Evolutionary conservation across 768 basidiomycete genomes (phyloP).

Genomic region (Ramaria rubella): DNA sequence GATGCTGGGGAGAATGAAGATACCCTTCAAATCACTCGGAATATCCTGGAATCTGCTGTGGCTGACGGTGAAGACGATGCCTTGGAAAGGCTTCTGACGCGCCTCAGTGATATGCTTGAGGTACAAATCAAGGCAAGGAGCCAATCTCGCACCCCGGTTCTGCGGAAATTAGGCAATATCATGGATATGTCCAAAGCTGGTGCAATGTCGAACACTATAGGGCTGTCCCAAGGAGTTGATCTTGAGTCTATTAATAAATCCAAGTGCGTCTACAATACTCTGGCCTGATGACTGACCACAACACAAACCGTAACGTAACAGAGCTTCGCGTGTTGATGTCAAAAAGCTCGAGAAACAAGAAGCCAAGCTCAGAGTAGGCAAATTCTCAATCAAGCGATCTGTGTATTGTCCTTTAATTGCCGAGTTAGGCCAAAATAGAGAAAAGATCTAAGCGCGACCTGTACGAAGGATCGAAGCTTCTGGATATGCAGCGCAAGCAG

Average conservation of each 20-base stretch:
- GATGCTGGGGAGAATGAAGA: conserved; percentile 87
- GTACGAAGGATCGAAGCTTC: conserved; percentile 93
- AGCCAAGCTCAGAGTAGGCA: conserved; percentile 77
- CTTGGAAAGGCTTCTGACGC: conserved; percentile 60
- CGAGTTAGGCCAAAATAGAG: conserved; percentile 82
- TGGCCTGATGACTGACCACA: neutral
- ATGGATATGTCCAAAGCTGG: conserved; percentile 81
- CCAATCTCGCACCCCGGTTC: conserved; percentile 48
- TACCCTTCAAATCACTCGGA: conserved; percentile 66
- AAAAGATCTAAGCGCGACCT: conserved; percentile 86
- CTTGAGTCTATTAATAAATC: conserved; percentile 91
- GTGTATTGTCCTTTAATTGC: conserved; percentile 1
- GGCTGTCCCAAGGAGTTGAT: conserved; percentile 76
- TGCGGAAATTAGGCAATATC: conserved; percentile 69
- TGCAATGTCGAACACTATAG: conserved; percentile 73
- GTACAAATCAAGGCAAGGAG: conserved; percentile 55
- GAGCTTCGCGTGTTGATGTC: conserved; percentile 87
- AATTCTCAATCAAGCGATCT: neutral
- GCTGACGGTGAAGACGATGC: conserved; percentile 45
- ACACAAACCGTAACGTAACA: conserved; percentile 23
- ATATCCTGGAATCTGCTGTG: conserved; percentile 66
- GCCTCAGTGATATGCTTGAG: conserved; percentile 55
- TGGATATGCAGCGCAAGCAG: conserved; percentile 90
- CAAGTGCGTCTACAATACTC: conserved; percentile 49
- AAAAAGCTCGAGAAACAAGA: conserved; percentile 97